A percentile compares a stretch with the other conserved stretches of the same genome.
These are phyloP conservation scores for Botryotinia calthae DNA, from an alignment of 2,329 filamentous ascomycete genomes.

Conservation along the genomic window DNA sequence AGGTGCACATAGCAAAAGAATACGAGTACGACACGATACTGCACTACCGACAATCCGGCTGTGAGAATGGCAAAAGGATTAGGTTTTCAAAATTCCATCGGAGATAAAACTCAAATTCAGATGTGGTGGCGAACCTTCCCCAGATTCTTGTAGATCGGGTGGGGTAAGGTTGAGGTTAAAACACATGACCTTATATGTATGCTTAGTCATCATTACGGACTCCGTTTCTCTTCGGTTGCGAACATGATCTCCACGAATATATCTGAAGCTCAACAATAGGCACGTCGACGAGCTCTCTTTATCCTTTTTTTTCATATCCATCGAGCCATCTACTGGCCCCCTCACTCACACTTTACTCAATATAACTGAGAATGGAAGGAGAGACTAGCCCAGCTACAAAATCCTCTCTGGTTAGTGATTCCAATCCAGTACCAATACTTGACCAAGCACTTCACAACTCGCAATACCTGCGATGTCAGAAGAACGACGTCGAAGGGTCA, in stretches of 20 bases:
- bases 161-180: neutral
- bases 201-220: neutral
- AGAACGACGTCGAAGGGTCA: neutral
- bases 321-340: neutral
- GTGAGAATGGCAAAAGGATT: neutral
- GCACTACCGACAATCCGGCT: neutral
- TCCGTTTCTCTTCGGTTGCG: neutral
- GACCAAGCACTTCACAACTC: neutral
- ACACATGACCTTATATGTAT: neutral
- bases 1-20: neutral
- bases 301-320: neutral
- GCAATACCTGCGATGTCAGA: neutral
- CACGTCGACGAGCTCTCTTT: neutral
- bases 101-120: neutral
- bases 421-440: no score
- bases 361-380: neutral
- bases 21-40: neutral
- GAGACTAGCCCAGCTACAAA: neutral
- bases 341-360: neutral
- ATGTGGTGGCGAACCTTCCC: neutral
- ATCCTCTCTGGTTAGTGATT: neutral
- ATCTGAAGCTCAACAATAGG: neutral
- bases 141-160: neutral
- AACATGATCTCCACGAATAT: neutral
- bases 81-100: neutral